Evolutionary conservation across 1,139 yeast genomes (phyloP), one percentile per base, ranked within the genome.

Genomic region (Hemisphaericaspora xylanilytica): DNA sequence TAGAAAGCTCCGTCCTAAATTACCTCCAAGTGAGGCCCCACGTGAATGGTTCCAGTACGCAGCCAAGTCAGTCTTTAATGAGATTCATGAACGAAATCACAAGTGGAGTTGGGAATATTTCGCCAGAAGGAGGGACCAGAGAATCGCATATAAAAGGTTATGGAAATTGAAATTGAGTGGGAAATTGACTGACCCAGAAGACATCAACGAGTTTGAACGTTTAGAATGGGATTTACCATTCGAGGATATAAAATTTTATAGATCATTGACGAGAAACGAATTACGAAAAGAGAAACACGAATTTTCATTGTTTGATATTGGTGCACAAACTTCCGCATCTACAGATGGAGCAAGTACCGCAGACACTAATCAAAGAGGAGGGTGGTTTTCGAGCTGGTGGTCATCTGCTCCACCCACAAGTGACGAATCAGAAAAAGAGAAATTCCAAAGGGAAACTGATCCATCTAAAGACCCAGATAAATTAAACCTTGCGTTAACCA

Each of bases 41-140:
- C 67, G 61, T 37, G 81, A 76, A 30, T 94, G 98, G 98, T 78
- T 92, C 51, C 63, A 68, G 47, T 94, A 85, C 57, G 85, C 92
- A 2, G 94, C 86, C 0, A 65, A 75, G 21, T 80, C 87, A 13
- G 85, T 92, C 2, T 64, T 78, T 37, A 70, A 79, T 43, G 96
- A 89, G 56, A 82, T 94, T 27, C 96, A 85, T 50, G 92, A 87
- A 46, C 78, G 74, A 50, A 80, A 86, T 52, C 75, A 81, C 48
- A 81, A 78, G 52, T 87, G 96, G 95, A 81, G 89, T 29, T 94
- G 98, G 98, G 94, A 75, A 2, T 76, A 78, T 53, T 80, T 92
- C 49, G 77, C 77, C 37, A 73, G 70, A 41, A 73, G 95, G 52
- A 69, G 95, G 47, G 85, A 85, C 43, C 81, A 85, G 53, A 70